Evolutionary conservation across 306 rosid species (phyloP).

Genomic region (Astragalus glycyphyllos): DNA sequence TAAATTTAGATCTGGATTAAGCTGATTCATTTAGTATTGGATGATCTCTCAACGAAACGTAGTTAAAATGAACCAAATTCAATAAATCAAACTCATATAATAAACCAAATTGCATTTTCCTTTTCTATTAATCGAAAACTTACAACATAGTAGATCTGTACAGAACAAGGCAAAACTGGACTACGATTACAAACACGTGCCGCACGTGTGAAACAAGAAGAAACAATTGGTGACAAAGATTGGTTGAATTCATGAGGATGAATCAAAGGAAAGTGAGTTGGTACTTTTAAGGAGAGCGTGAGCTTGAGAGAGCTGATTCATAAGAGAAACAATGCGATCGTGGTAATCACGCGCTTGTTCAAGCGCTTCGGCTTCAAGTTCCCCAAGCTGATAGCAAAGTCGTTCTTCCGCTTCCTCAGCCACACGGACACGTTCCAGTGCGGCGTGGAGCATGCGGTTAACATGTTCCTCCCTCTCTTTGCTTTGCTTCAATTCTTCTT

Average conservation of each 20-base stretch:
- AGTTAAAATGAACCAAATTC: too few relatives aligned
- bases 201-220: not conserved
- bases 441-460: slow-evolving; percentile 50
- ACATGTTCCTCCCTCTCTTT: slow-evolving; percentile 63
- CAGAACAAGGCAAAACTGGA: too few relatives aligned
- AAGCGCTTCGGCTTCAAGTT: slow-evolving; percentile 74
- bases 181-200: too few relatives aligned
- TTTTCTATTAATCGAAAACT: too few relatives aligned
- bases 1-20: too few relatives aligned
- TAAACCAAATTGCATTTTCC: too few relatives aligned
- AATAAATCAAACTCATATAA: too few relatives aligned
- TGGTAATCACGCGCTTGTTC: slow-evolving; percentile 65
- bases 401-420: slow-evolving; percentile 87
- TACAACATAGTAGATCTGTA: too few relatives aligned
- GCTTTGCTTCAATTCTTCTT: slow-evolving; percentile 64
- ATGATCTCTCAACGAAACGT: too few relatives aligned
- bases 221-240: not conserved
- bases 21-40: too few relatives aligned
- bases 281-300: slow-evolving; percentile 46
- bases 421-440: slow-evolving; percentile 55
- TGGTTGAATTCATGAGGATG: slow-evolving; percentile 5
- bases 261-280: slow-evolving; percentile 18
- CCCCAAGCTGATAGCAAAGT: slow-evolving; percentile 76
- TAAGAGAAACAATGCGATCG: slow-evolving; percentile 55
- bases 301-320: slow-evolving; percentile 61